phyloP scores from a whole-genome alignment of 2,329 filamentous ascomycete genomes.

The Alternaria burnsii region DNA sequence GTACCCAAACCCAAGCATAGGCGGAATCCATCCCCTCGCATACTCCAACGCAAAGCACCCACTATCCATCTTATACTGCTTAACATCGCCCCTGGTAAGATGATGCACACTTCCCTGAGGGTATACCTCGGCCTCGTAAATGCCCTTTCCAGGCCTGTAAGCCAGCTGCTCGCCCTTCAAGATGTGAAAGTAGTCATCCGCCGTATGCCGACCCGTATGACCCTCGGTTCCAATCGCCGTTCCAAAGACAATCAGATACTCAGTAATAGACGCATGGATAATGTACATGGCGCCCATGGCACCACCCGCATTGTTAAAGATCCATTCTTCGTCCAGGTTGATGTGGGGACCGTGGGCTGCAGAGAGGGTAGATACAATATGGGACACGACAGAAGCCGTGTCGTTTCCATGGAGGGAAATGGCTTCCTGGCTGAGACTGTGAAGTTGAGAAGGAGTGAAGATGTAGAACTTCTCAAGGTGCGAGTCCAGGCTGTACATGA shows the following conservation, averaged over 20 bases:
- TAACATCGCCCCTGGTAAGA: conserved; percentile 73
- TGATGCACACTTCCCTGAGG: conserved; percentile 74
- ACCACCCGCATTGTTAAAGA: conserved; percentile 91
- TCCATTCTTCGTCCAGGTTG: conserved; percentile 80
- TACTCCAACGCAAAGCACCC: conserved; percentile 84
- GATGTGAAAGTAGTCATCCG: conserved; percentile 96
- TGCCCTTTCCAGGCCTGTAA: conserved; percentile 68
- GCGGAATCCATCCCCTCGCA: conserved; percentile 88
- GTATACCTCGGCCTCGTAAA: conserved; percentile 75
- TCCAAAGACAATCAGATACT: conserved; percentile 54
- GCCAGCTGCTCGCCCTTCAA: conserved; percentile 79
- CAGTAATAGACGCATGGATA: conserved; percentile 85
- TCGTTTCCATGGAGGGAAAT: conserved; percentile 77
- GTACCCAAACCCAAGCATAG: conserved; percentile 90
- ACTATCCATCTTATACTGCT: conserved; percentile 84
- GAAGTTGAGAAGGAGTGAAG: conserved; percentile 73
- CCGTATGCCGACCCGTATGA: conserved; percentile 86
- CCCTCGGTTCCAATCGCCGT: conserved; percentile 86
- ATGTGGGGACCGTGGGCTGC: conserved; percentile 56
- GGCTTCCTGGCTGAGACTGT: conserved; percentile 71
- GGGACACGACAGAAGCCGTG: conserved; percentile 72
- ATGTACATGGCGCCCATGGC: conserved; percentile 94
- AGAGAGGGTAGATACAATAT: conserved; percentile 74
- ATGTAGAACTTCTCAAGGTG: conserved; percentile 68
- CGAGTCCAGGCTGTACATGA: conserved; percentile 41